A percentile compares a stretch with the other conserved stretches of the same genome.
Conservation (phyloP, 148 eudicot genomes). For the Spergularia bocconei region DNA sequence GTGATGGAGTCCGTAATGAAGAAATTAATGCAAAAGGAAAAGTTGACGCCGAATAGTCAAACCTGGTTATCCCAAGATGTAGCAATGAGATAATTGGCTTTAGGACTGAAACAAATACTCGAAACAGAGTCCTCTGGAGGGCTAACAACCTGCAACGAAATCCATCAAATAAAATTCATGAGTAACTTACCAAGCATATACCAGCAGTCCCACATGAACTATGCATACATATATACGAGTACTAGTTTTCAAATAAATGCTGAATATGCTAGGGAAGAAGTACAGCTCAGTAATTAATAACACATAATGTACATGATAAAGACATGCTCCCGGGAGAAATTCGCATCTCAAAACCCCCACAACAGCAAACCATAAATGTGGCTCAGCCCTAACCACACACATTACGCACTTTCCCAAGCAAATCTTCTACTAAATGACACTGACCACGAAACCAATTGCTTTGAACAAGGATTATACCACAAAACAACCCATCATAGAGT, state of each 20-base stretch:
- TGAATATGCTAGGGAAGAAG: background rate
- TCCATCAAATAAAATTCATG: background rate
- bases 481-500: background rate
- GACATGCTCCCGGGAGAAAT: background rate
- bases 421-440: background rate
- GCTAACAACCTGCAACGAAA: constrained; percentile 46
- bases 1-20: background rate
- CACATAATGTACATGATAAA: background rate
- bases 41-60: constrained; percentile 4
- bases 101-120: constrained; percentile 80
- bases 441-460: background rate
- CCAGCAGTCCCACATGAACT: background rate
- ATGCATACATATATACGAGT: background rate
- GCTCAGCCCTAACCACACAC: background rate
- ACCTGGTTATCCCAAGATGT: constrained; percentile 99
- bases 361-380: background rate
- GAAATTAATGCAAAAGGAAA: background rate
- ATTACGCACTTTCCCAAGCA: background rate
- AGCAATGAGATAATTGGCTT: constrained; percentile 76
- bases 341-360: background rate
- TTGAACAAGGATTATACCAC: background rate
- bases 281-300: background rate
- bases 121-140: constrained; percentile 79
- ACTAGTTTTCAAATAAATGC: background rate
- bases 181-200: background rate